Conservation (phyloP, 192 early-diverging fungal genomes). For the Coemansia sp. region DNA sequence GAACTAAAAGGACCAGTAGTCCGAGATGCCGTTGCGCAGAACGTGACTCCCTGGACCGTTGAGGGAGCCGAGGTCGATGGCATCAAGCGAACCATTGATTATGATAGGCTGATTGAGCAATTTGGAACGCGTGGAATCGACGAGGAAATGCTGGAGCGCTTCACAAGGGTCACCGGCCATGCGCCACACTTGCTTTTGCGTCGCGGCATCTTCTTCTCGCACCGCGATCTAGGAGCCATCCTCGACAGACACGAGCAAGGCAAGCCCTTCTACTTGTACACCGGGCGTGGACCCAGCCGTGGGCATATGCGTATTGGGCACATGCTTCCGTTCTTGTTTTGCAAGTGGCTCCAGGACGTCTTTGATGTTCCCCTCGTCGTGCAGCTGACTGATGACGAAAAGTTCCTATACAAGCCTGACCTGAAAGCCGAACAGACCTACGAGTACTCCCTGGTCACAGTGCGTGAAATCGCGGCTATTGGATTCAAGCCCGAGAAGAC, state of each 20-base stretch:
- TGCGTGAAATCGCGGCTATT: constrained; percentile 92
- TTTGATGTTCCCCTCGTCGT: constrained; percentile 96
- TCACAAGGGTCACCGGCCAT: constrained; percentile 84
- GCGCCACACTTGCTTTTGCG: constrained; percentile 82
- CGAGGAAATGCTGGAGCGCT: constrained; percentile 71
- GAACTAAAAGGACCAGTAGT: constrained; percentile 21
- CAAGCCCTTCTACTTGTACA: constrained; percentile 98
- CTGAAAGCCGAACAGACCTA: constrained; percentile 81
- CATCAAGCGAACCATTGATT: constrained; percentile 86
- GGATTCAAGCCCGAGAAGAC: constrained; percentile 96
- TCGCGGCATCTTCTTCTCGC: constrained; percentile 93
- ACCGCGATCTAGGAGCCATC: constrained; percentile 83
- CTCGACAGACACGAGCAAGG: constrained; percentile 92
- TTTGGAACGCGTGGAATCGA: constrained; percentile 90
- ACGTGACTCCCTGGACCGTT: constrained; percentile 91
- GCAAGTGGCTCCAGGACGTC: constrained; percentile 96
- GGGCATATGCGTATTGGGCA: constrained; percentile 96
- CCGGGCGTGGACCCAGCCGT: constrained; percentile 92
- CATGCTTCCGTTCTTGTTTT: constrained; percentile 96
- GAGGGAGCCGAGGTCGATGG: constrained; percentile 91
- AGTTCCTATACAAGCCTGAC: constrained; percentile 93
- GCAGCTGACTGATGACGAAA: constrained; percentile 99
- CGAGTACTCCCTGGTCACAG: constrained; percentile 78
- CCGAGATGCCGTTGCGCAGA: constrained; percentile 14
- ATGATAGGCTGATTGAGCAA: constrained; percentile 82